A percentile compares a stretch with the other conserved stretches of the same genome.
Conservation (phyloP, 768 basidiomycete genomes). For the Leccinum disarticulatum region DNA sequence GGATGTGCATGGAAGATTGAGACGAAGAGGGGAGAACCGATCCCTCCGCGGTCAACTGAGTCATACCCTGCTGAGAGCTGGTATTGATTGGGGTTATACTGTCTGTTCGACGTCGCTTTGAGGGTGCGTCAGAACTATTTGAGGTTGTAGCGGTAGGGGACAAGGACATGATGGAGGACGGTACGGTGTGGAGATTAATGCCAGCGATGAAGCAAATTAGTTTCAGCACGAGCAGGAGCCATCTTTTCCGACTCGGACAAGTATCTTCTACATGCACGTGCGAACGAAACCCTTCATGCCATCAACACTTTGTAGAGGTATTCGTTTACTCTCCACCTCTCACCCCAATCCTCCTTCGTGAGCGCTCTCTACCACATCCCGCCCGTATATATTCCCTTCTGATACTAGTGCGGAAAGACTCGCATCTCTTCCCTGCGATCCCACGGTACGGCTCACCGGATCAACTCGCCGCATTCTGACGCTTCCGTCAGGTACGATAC, state of each 20-base stretch:
- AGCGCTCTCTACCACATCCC: not conserved
- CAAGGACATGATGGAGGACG: slow-evolving; percentile 53
- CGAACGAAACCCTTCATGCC: slow-evolving; percentile 2
- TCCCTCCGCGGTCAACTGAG: slow-evolving; percentile 39
- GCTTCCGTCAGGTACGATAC: not conserved
- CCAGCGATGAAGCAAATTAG: slow-evolving; percentile 14
- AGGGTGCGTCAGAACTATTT: slow-evolving; percentile 52
- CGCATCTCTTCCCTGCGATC: not conserved
- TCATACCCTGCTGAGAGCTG: slow-evolving; percentile 23
- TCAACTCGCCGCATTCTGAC: not conserved
- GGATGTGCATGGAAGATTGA: slow-evolving; percentile 59
- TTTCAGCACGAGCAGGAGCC: slow-evolving; percentile 8
- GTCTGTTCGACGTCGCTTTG: slow-evolving; percentile 59
- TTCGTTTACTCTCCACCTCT: not conserved
- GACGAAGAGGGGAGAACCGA: slow-evolving; percentile 25
- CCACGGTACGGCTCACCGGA: not conserved
- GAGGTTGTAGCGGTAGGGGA: slow-evolving; percentile 60
- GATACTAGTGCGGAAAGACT: not conserved
- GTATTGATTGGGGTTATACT: slow-evolving; percentile 21
- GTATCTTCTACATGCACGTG: slow-evolving; percentile 12
- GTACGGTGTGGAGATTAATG: slow-evolving; percentile 12
- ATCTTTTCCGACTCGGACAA: slow-evolving; percentile 13
- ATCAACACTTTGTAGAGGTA: not conserved
- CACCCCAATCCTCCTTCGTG: not conserved
- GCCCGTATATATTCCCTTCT: not conserved